Percentiles rank a stretch among this genome's conserved stretches.
phyloP scores from a whole-genome alignment of 1,284 basidiomycete species.

The Golubevia pallescens region DNA sequence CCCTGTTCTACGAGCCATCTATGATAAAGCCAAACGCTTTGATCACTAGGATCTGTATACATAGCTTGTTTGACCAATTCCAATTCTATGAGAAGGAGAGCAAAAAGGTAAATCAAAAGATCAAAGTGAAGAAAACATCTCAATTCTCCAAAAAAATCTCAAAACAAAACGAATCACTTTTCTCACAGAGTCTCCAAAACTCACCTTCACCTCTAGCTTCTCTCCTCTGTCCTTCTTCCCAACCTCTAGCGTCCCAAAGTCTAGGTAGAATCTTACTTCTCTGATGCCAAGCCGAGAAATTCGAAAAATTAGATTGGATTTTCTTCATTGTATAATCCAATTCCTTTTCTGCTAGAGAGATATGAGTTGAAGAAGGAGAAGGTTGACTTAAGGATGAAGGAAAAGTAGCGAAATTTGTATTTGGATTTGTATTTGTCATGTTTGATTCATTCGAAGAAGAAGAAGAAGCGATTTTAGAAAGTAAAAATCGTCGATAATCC shows the following conservation, averaged over 20 bases:
- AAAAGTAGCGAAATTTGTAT: background rate
- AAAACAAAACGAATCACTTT: background rate
- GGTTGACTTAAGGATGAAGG: conserved; percentile 1
- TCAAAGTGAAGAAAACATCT: too few relatives aligned
- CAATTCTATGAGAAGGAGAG: conserved; percentile 74
- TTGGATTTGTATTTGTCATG: background rate
- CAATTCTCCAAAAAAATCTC: too few relatives aligned
- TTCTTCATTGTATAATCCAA: conserved; percentile 83
- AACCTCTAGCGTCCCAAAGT: conserved; percentile 70
- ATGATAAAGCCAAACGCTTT: conserved; percentile 98
- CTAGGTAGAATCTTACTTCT: conserved; percentile 80
- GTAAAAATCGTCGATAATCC: conserved; percentile 52
- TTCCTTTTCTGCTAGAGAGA: conserved; percentile 67
- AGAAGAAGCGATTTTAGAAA: conserved; percentile 31
- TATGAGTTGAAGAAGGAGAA: background rate
- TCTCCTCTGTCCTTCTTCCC: conserved; percentile 52
- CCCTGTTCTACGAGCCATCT: conserved; percentile 87
- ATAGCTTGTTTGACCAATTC: conserved; percentile 90
- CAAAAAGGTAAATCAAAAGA: background rate
- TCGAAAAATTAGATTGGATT: conserved; percentile 93
- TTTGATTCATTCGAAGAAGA: conserved; percentile 4
- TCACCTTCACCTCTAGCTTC: background rate
- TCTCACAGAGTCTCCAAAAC: background rate
- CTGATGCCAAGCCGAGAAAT: conserved; percentile 99
- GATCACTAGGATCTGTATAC: conserved; percentile 94